Conservation (phyloP, 345 rosid genomes). For the Lepidium didymum region DNA sequence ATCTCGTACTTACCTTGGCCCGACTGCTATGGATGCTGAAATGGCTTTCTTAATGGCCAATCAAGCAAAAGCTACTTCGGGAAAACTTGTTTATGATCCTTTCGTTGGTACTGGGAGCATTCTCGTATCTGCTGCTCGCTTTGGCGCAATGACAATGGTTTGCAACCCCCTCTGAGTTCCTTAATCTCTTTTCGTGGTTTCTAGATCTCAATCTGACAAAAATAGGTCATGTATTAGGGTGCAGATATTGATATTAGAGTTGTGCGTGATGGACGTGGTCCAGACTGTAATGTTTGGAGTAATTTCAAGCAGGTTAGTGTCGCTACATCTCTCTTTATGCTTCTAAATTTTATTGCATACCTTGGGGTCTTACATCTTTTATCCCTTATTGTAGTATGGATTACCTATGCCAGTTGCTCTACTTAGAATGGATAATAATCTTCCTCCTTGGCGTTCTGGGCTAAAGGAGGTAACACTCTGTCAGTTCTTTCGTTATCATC, state of each 20-base stretch:
- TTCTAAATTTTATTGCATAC: not conserved
- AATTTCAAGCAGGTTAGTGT: conserved; percentile 87
- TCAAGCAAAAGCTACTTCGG: conserved; percentile 72
- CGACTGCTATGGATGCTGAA: conserved; percentile 99
- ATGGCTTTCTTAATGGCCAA: conserved; percentile 96
- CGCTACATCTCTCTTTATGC: not conserved
- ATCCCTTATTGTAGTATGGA: conserved; percentile 58
- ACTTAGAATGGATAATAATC: conserved; percentile 84
- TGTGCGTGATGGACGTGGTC: conserved; percentile 96
- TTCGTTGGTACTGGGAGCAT: conserved; percentile 97
- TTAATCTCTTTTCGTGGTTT: not conserved
- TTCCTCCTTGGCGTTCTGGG: conserved; percentile 94
- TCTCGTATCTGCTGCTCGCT: conserved; percentile 87
- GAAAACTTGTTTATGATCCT: conserved; percentile 90
- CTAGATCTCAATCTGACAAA: conserved; percentile 8
- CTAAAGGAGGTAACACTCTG: conserved; percentile 60
- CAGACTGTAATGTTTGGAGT: conserved; percentile 95
- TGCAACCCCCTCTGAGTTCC: not conserved
- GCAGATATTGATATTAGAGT: conserved; percentile 96
- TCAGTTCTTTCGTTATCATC: not conserved
- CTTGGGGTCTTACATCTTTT: not conserved
- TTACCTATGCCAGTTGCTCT: conserved; percentile 73
- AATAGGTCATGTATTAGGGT: conserved; percentile 49
- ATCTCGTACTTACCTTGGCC: conserved; percentile 83
- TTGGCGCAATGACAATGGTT: conserved; percentile 93